phyloP scores from a whole-genome alignment of 2,329 filamentous ascomycete genomes.

The Volutella citrinella region DNA sequence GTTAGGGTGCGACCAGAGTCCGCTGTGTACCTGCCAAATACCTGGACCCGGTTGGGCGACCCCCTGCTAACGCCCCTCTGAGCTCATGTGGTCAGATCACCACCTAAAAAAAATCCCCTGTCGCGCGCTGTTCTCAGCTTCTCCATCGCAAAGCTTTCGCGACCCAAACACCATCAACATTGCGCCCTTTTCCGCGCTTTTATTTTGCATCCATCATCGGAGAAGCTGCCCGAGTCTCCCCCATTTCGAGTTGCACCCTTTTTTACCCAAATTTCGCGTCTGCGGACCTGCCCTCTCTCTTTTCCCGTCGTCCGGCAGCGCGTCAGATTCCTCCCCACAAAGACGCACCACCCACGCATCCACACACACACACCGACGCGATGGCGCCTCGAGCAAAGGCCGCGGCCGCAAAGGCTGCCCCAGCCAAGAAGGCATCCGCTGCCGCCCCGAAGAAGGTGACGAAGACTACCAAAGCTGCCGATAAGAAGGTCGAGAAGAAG shows the following conservation, averaged over 20 bases:
- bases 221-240: neutral
- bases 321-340: no score
- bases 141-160: slow-evolving; percentile 7
- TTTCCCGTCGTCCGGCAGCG: slow-evolving; percentile 9
- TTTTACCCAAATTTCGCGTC: neutral
- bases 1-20: no score
- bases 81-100: slow-evolving; percentile 13
- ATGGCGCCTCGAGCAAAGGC: slow-evolving; percentile 32
- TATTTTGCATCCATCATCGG: neutral
- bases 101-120: slow-evolving; percentile 13
- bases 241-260: neutral
- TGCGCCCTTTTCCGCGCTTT: slow-evolving; percentile 2
- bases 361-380: slow-evolving; percentile 17
- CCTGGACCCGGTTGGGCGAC: no score
- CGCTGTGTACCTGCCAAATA: no score
- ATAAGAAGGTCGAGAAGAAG: slow-evolving; percentile 16
- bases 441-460: slow-evolving; percentile 20
- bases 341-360: no score
- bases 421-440: slow-evolving; percentile 24
- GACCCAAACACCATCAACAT: slow-evolving; percentile 15
- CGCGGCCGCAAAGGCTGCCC: slow-evolving; percentile 21
- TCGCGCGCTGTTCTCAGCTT: slow-evolving; percentile 10
- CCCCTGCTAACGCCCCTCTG: slow-evolving; percentile 1
- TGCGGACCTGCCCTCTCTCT: no score
- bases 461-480: slow-evolving; percentile 19